Evolutionary conservation across 2,329 filamentous ascomycete genomes (phyloP), one percentile per base, ranked within the genome.

Genomic region (Xylariales sp.): DNA sequence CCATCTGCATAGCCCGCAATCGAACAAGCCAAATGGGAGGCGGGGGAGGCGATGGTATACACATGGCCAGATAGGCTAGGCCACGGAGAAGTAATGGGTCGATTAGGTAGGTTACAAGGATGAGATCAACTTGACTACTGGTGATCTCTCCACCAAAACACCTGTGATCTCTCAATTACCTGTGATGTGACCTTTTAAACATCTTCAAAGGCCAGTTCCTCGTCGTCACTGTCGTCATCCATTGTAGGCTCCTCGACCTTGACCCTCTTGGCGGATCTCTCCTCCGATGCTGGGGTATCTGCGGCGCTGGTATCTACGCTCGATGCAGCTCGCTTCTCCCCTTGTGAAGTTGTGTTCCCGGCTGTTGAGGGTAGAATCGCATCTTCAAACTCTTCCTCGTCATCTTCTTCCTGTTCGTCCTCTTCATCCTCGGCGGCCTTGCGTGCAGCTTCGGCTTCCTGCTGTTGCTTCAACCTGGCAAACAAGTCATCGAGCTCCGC

Each of bases 401-500:
- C 54, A 5, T 54, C 55, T 2, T 57, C 55, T 1, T 64, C 62
- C 5, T 68, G 62, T 14, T 68, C 63, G 5, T 64, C 64, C 6
- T 75, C 72, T 10, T 68, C 69, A 18, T 69, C 68, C 16, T 66
- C 65, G 18, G 71, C 69, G 1, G 68, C 66, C 40, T 73, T 70
- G 12, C 70, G 67, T 31, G 68, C 69, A n/a, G 71, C 73, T 20
- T 78, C 71, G 27, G 70, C 66, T 14, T 41, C 50, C 36, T 57
- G 54, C 58, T 83, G 75, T 47, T 81, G 74, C 51, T 80, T 81
- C 14, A 88, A 69, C 44, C 75, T 76, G 27, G 76, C 76, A 57
- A 86, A 88, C 43, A 85, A 79, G 40, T 79, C 78, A 42, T 83
- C 81, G 47, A 88, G 75, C 31, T 75, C 68, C 21, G 73, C 68